Base-by-base conservation (phyloP, 2,329 filamentous ascomycete species). In the Fusarium sterilihyphosum region DNA sequence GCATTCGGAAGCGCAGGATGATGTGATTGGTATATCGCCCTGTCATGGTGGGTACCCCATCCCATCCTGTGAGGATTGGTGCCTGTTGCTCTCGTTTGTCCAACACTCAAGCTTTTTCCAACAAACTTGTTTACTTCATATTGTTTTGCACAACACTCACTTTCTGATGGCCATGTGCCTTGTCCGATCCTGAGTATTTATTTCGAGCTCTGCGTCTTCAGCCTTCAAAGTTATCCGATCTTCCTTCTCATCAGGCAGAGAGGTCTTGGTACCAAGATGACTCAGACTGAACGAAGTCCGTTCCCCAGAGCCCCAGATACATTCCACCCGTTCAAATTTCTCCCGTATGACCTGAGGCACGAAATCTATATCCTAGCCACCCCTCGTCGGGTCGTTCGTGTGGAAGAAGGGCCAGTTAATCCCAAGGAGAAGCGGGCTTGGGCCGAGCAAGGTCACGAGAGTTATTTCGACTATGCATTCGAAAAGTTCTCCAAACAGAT, bases 151-250 rank as follows among this genome's bases (percentile, higher is more conserved):
- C 8, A 33, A n/a, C 3, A 33, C 12, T 33, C 17, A 9, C 5
- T 18, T 18, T 17, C 14, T 37, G 17, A 37, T 17, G 0, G 2
- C n/a, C 10, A 8, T 17, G 10, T 11, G 2, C 7, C 31, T 5
- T 1, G 9, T 2, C n/a, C 7, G 4, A 8, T n/a, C n/a, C 1
- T 13, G 13, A 20, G 4, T 13, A 29, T 9, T 18, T 31, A 3
- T n/a, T 31, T 8, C 29, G 4, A n/a, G 5, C 11, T 18, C 5
- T 22, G 0, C 7, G 0, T 6, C 33, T 8, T 54, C 18, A 26
- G 13, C 14, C 20, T 38, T 16, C 1, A 14, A 13, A 20, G 5
- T 4, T 6, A 52, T 17, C 22, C 12, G 5, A 8, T 52, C 22
- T 24, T 37, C 13, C 18, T 37, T 16, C 6, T 22, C 12, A 12